These are phyloP conservation scores for Fusarium sp. DNA, from an alignment of 2,329 filamentous ascomycete genomes.

Conservation along the genomic window DNA sequence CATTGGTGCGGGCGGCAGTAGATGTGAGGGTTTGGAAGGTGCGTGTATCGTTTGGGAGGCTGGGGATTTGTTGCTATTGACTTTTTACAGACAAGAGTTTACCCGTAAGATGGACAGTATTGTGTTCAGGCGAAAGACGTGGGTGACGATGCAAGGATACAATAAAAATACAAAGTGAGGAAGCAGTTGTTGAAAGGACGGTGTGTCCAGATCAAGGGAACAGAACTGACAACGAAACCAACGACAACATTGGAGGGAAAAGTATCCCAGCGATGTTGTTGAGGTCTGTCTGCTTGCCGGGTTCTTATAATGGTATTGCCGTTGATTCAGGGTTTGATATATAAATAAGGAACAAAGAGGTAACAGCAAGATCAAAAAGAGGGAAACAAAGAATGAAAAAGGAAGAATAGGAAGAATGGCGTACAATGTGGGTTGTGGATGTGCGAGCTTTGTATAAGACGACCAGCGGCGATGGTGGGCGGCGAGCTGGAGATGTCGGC, in stretches of 20 bases:
- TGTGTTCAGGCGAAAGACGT: constrained; percentile 6
- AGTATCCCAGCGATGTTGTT: constrained; percentile 5
- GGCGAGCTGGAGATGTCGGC: constrained; percentile 64
- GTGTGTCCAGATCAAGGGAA: background rate
- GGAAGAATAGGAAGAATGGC: constrained; percentile 39
- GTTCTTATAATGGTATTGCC: background rate
- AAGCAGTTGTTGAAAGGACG: background rate
- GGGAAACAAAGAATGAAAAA: constrained; percentile 13
- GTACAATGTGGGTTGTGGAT: constrained; percentile 46
- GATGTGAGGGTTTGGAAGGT: constrained; percentile 21
- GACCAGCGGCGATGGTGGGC: constrained; percentile 32
- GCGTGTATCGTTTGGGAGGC: constrained; percentile 24
- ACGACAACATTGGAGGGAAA: constrained; percentile 1
- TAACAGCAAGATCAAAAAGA: background rate
- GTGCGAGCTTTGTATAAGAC: constrained; percentile 47
- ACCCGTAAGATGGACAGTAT: constrained; percentile 15
- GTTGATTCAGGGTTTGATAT: background rate
- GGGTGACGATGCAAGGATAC: constrained; percentile 1
- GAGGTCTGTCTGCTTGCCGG: background rate
- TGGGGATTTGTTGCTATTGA: constrained; percentile 37
- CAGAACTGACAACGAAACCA: background rate
- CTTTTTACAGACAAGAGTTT: constrained; percentile 32
- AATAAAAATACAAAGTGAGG: background rate
- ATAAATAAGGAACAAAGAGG: background rate
- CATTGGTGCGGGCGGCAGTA: constrained; percentile 46